Base-by-base conservation (phyloP, 176 grass and related monocot genomes). In the Miscanthus lutarioriparius region DNA sequence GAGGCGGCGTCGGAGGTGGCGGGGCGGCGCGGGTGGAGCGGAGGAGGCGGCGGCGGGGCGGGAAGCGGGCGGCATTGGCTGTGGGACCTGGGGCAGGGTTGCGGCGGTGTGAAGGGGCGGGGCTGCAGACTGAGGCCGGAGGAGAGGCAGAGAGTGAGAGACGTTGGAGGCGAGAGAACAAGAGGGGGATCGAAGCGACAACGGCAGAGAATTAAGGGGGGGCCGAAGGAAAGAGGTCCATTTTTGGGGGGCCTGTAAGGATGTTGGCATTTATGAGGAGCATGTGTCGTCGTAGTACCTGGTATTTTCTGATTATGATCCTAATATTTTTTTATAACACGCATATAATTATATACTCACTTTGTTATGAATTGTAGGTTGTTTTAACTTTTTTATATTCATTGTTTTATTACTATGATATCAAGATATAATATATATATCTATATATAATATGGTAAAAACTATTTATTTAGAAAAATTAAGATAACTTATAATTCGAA, bases 21-120 rank as follows among this genome's bases (percentile, higher is more conserved):
- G 84, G 53, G n/a, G 70, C 15, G 28, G 20, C 43, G 43, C 30
- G 9, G 12, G 27, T 4, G 30, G 17, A 35, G 82, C 28, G 22
- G 30, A 1, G 87, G 37, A 15, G 39, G 49, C 7, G 10, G 67
- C 54, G 33, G 77, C 39, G 30, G 77, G 13, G 77, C 70, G 87
- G 4, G 69, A 36, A 32, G 64, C 22, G 9, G 51, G 88, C 64
- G 83, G 88, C 88, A 89, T 85, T 85, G 87, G 15, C 38, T 9
- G 54, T 6, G 56, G 56, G n/a, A 61, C 56, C 56, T 61, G 8
- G 72, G 74, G 25, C 70, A 85, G 87, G 64, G 64, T 51, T 76
- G 40, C 64, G 71, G 82, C 77, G 75, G 81, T 10, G 39, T 19
- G 62, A 11, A 16, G 25, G 32, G n/a, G 36, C 8, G 13, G 35